Evolutionary conservation across 129 eudicot species (phyloP).

Genomic region (Ambrosia artemisiifolia): DNA sequence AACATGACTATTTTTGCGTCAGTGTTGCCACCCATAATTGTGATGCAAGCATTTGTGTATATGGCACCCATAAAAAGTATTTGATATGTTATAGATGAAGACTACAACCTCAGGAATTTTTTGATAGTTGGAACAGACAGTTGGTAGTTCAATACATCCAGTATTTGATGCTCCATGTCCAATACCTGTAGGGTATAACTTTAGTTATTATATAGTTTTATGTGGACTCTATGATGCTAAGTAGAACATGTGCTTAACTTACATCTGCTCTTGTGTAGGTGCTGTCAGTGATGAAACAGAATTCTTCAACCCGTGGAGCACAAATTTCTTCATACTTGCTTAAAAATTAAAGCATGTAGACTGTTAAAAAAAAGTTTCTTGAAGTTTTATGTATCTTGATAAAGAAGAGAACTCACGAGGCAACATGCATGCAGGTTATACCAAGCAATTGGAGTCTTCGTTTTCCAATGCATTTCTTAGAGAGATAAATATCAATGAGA

Average conservation of each 20-base stretch:
- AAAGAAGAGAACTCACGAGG: slow-evolving; percentile 68
- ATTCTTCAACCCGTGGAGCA: slow-evolving; percentile 82
- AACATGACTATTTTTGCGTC: not conserved
- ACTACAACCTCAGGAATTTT: slow-evolving; percentile 71
- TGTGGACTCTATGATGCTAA: not conserved
- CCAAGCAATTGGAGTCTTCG: slow-evolving; percentile 85
- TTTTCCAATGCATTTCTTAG: slow-evolving; percentile 54
- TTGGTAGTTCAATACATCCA: slow-evolving; percentile 62
- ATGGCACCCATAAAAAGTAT: not conserved
- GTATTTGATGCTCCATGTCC: slow-evolving; percentile 72
- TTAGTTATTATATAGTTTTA: not conserved
- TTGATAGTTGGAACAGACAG: slow-evolving; percentile 73
- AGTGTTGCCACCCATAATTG: not conserved
- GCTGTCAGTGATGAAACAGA: slow-evolving; percentile 85
- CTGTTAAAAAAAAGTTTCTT: not conserved
- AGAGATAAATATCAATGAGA: slow-evolving; percentile 79
- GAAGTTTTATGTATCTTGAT: not conserved
- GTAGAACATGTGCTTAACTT: slow-evolving; percentile 7
- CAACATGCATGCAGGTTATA: slow-evolving; percentile 91
- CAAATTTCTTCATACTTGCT: slow-evolving; percentile 92
- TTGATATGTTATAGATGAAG: not conserved
- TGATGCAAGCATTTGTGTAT: not conserved
- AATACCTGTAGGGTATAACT: slow-evolving; percentile 55
- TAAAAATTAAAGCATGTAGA: not conserved
- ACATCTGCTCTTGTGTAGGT: slow-evolving; percentile 89